Percentiles rank a stretch among this genome's conserved stretches.
These are phyloP conservation scores for Suillus bovinus DNA, from an alignment of 768 basidiomycete species.

Conservation along the genomic window DNA sequence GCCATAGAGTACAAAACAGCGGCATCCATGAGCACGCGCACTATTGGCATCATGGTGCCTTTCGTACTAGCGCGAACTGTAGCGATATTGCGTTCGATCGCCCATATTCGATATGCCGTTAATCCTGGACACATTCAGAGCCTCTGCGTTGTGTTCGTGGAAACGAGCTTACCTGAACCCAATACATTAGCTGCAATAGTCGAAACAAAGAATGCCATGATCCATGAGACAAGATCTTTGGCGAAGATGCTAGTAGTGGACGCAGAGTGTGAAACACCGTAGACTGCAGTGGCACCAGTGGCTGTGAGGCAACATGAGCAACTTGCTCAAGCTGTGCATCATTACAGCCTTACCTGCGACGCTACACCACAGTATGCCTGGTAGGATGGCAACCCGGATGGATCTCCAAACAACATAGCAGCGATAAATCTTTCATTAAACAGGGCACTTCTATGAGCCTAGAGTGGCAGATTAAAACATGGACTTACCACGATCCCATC, in stretches of 20 bases:
- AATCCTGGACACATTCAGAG: background rate
- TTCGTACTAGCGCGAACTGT: background rate
- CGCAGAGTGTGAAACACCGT: background rate
- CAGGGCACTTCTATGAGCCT: background rate
- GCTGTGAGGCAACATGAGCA: background rate
- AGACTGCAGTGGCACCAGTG: background rate
- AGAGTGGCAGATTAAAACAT: background rate
- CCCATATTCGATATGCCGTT: slow-evolving; percentile 8
- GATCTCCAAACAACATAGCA: background rate
- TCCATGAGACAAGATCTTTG: background rate
- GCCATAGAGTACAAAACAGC: slow-evolving; percentile 10
- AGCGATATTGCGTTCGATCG: background rate
- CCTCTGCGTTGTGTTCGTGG: background rate
- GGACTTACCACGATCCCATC: background rate
- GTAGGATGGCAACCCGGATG: background rate
- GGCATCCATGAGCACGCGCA: slow-evolving; percentile 7
- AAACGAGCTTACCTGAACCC: slow-evolving; percentile 5
- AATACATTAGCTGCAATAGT: slow-evolving; percentile 5
- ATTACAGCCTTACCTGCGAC: background rate
- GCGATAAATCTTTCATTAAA: background rate
- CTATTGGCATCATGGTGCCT: background rate
- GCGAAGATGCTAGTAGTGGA: background rate
- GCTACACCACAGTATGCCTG: background rate
- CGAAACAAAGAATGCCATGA: background rate
- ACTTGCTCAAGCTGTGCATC: background rate